Evolutionary conservation across 345 rosid genomes (phyloP).

Genomic region (Euphorbia pulcherrima): DNA sequence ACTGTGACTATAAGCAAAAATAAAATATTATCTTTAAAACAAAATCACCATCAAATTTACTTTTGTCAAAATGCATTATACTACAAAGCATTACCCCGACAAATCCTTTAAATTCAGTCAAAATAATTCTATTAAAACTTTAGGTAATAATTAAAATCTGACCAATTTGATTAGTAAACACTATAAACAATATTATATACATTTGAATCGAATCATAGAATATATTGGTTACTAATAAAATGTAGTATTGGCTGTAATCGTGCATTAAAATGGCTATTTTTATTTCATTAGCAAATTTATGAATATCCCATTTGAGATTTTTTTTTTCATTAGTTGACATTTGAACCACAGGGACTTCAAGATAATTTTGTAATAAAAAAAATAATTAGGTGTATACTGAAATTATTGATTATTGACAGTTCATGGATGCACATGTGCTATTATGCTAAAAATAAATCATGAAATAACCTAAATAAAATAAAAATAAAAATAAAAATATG

Average conservation of each 20-base stretch:
- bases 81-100: too few species aligned
- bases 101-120: too few species aligned
- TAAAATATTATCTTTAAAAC: too few species aligned
- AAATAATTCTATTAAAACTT: too few species aligned
- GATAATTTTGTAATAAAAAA: slow-evolving; percentile 5
- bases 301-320: neutral
- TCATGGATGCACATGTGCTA: neutral
- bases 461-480: too few species aligned
- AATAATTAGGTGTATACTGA: neutral
- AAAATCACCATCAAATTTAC: too few species aligned
- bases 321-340: neutral
- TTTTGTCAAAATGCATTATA: too few species aligned
- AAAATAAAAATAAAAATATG: neutral
- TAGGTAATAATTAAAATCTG: too few species aligned
- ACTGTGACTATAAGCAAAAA: too few species aligned
- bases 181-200: neutral
- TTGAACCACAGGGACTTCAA: neutral
- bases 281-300: neutral
- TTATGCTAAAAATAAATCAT: neutral
- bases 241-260: neutral
- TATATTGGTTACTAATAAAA: neutral
- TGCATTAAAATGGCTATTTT: neutral
- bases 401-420: neutral
- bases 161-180: too few species aligned
- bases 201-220: neutral